phyloP scores from a whole-genome alignment of 2,329 filamentous ascomycete species.

The Elsinoe perseae region DNA sequence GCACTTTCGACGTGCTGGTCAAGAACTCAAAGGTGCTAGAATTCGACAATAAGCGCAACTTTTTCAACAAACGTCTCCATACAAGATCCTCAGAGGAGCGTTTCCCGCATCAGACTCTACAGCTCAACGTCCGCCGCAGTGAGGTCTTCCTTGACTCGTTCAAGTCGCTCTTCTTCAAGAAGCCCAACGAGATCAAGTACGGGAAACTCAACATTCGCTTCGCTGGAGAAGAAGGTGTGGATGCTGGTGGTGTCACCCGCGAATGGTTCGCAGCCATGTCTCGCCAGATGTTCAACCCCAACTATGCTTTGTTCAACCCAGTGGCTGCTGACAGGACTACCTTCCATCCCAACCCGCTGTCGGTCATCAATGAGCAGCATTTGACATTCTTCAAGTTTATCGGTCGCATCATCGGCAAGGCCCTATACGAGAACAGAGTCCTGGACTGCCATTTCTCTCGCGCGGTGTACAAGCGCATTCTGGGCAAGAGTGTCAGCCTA shows the following conservation, averaged over 20 bases:
- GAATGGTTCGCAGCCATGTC: slow-evolving; percentile 99
- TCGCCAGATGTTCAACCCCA: slow-evolving; percentile 97
- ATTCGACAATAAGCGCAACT: slow-evolving; percentile 99
- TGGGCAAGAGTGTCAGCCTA: slow-evolving; percentile 88
- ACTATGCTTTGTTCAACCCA: slow-evolving; percentile 92
- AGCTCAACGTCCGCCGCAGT: slow-evolving; percentile 83
- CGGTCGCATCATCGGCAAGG: slow-evolving; percentile 95
- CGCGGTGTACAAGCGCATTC: slow-evolving; percentile 95
- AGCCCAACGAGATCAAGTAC: slow-evolving; percentile 94
- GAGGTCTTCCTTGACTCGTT: slow-evolving; percentile 98
- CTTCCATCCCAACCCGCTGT: slow-evolving; percentile 95
- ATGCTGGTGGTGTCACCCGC: slow-evolving; percentile 91
- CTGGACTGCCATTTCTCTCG: slow-evolving; percentile 98
- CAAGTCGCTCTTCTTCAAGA: slow-evolving; percentile 96
- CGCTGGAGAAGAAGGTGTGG: slow-evolving; percentile 93
- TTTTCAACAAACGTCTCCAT: slow-evolving; percentile 92
- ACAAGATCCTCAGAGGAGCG: slow-evolving; percentile 62
- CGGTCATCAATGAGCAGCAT: slow-evolving; percentile 90
- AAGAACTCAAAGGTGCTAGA: slow-evolving; percentile 98
- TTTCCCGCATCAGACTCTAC: slow-evolving; percentile 66
- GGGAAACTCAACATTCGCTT: slow-evolving; percentile 97
- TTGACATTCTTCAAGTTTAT: slow-evolving; percentile 99
- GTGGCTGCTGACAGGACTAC: slow-evolving; percentile 96
- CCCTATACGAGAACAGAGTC: slow-evolving; percentile 88
- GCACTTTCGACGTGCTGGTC: slow-evolving; percentile 88